phyloP scores from a whole-genome alignment of 148 eudicot genomes.

The Chenopodium formosanum region DNA sequence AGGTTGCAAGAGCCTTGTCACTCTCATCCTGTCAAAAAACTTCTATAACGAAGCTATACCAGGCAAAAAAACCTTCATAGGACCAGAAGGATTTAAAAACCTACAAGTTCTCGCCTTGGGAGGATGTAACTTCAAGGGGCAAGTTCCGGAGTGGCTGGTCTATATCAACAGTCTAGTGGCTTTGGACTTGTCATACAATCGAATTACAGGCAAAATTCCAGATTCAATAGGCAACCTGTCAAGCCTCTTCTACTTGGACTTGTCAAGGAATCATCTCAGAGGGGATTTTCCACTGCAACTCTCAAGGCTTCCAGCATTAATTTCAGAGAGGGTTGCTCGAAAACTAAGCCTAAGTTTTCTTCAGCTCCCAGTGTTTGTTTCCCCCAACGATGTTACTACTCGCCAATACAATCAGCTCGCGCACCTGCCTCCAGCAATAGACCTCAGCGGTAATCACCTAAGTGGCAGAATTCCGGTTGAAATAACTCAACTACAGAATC shows the following conservation, averaged over 20 bases:
- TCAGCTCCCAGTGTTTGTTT: slow-evolving; percentile 66
- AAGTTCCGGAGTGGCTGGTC: slow-evolving; percentile 60
- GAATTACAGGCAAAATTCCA: slow-evolving; percentile 62
- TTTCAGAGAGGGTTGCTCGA: slow-evolving; percentile 32
- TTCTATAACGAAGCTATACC: slow-evolving; percentile 61
- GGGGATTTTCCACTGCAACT: slow-evolving; percentile 57
- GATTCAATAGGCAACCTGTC: slow-evolving; percentile 54
- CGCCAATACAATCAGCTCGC: slow-evolving; percentile 48
- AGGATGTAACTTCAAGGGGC: slow-evolving; percentile 59
- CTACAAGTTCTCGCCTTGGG: slow-evolving; percentile 64
- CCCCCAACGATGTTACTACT: slow-evolving; percentile 45
- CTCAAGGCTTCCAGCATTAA: slow-evolving; percentile 42
- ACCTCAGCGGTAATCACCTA: slow-evolving; percentile 50
- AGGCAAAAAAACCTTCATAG: slow-evolving; percentile 27
- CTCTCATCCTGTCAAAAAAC: slow-evolving; percentile 53
- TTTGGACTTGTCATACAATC: slow-evolving; percentile 60
- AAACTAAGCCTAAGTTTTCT: slow-evolving; percentile 39
- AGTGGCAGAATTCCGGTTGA: slow-evolving; percentile 58
- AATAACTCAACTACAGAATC: slow-evolving; percentile 52
- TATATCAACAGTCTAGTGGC: slow-evolving; percentile 52
- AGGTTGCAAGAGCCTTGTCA: slow-evolving; percentile 58
- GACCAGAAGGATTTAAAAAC: slow-evolving; percentile 41
- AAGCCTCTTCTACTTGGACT: slow-evolving; percentile 71
- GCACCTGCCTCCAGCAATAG: slow-evolving; percentile 65
- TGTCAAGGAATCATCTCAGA: slow-evolving; percentile 51